Evolutionary conservation across 73 alveolate species (phyloP).

Genomic region (Paraurostyla sp.): DNA sequence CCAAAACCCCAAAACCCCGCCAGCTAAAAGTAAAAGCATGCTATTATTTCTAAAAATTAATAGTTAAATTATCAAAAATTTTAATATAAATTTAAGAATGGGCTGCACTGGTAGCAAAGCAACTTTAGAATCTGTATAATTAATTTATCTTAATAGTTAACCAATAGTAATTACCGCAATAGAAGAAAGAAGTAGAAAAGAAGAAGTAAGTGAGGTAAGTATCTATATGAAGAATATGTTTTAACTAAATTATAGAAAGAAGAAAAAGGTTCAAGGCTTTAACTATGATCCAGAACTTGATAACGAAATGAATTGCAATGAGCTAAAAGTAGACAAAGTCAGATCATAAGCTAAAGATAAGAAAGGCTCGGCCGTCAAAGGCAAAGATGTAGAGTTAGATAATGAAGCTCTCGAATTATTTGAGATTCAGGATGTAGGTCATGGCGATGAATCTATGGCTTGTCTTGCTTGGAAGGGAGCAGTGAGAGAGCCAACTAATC

Average conservation of each 20-base stretch:
- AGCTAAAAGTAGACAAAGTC: not conserved
- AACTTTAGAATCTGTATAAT: not conserved
- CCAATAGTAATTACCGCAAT: not conserved
- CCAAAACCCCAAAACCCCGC: slow-evolving; percentile 26
- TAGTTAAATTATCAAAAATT: not conserved
- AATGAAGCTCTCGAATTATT: slow-evolving; percentile 53
- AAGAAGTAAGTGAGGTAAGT: not conserved
- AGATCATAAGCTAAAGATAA: not conserved
- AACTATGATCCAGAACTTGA: slow-evolving; percentile 5
- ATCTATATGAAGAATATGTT: not conserved
- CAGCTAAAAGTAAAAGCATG: not conserved
- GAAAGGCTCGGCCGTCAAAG: slow-evolving; percentile 3
- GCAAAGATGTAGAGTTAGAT: slow-evolving; percentile 41
- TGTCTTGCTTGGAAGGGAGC: slow-evolving; percentile 88
- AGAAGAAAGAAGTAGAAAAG: not conserved
- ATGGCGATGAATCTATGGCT: slow-evolving; percentile 86
- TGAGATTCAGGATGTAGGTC: slow-evolving; percentile 81
- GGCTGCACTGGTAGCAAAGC: not conserved
- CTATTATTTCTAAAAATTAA: not conserved
- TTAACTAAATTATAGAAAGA: not conserved
- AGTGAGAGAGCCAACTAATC: slow-evolving; percentile 70
- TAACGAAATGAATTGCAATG: not conserved
- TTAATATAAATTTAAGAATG: not conserved
- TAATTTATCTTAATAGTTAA: not conserved
- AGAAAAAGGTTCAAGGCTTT: not conserved